Conservation (phyloP, 1,139 yeast genomes). For the Wickerhamomyces sp. region DNA sequence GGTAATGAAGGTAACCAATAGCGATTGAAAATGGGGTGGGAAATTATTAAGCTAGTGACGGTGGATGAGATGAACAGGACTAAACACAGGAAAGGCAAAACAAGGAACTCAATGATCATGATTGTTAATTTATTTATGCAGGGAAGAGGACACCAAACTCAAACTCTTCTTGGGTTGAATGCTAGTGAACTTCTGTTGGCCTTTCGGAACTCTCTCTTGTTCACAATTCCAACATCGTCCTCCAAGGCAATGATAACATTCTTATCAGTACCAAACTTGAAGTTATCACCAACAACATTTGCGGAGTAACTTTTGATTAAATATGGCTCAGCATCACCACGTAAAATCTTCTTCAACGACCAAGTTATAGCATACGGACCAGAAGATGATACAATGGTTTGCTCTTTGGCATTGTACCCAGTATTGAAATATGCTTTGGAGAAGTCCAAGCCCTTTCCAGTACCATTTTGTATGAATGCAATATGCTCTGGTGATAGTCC, state of each 20-base stretch:
- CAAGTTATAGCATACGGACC: conserved; percentile 82
- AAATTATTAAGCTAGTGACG: neutral
- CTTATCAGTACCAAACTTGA: conserved; percentile 66
- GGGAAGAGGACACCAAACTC: neutral
- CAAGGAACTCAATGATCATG: neutral
- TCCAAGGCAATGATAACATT: conserved; percentile 50
- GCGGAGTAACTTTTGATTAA: conserved; percentile 58
- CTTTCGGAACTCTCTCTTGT: conserved; percentile 49
- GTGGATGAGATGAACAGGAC: neutral
- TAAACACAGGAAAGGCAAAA: neutral
- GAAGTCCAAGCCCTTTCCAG: conserved; percentile 50
- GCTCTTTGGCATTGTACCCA: conserved; percentile 58
- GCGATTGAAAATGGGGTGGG: neutral
- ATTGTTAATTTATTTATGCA: neutral
- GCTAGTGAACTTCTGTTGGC: conserved; percentile 47
- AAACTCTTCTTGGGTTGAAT: conserved; percentile 7
- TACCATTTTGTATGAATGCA: conserved; percentile 52
- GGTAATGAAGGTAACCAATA: too few species aligned
- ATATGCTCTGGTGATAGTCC: conserved; percentile 69
- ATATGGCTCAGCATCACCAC: conserved; percentile 53
- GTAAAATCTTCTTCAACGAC: conserved; percentile 60
- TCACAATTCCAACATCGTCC: conserved; percentile 31
- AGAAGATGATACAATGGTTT: conserved; percentile 66
- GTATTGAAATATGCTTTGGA: conserved; percentile 75
- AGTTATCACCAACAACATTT: conserved; percentile 70